Conservation (phyloP, 768 basidiomycete genomes). For the Lactarius indigo region DNA sequence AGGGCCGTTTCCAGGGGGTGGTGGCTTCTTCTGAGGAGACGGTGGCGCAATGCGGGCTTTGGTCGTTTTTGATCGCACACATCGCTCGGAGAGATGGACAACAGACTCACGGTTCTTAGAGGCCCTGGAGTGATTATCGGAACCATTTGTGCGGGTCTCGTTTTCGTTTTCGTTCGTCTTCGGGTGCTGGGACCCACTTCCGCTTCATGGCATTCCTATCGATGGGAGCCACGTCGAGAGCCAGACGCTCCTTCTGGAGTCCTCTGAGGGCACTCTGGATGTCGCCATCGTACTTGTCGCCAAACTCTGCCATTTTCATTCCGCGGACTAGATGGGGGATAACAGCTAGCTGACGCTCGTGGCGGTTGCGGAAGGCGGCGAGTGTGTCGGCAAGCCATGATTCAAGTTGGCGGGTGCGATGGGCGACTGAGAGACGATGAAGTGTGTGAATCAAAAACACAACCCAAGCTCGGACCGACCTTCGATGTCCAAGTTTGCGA, state of each 20-base stretch:
- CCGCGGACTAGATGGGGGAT: constrained; percentile 72
- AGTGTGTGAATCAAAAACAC: neutral
- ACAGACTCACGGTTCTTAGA: constrained; percentile 28
- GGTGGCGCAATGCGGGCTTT: constrained; percentile 54
- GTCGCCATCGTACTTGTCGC: constrained; percentile 72
- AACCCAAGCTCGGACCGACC: constrained; percentile 40
- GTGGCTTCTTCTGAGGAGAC: constrained; percentile 49
- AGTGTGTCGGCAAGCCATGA: constrained; percentile 71
- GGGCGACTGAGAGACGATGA: constrained; percentile 49
- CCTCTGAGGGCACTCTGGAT: constrained; percentile 68
- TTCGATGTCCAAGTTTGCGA: constrained; percentile 79
- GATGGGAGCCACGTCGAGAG: constrained; percentile 48
- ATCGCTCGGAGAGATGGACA: neutral
- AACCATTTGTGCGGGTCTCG: constrained; percentile 37
- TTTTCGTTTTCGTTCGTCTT: constrained; percentile 55
- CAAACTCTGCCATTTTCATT: constrained; percentile 75
- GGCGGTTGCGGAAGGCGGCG: constrained; percentile 69
- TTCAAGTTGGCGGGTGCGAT: constrained; percentile 70
- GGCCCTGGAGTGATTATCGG: constrained; percentile 22
- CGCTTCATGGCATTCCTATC: constrained; percentile 69
- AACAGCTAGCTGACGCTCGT: constrained; percentile 68
- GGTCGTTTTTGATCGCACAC: constrained; percentile 23
- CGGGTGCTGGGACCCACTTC: constrained; percentile 67
- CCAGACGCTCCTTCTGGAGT: constrained; percentile 60
- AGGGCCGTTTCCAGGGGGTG: constrained; percentile 20